Evolutionary conservation across 352 stramenopile species (phyloP), one percentile per base, ranked within the genome.

Genomic region (Globisporangium splendens): DNA sequence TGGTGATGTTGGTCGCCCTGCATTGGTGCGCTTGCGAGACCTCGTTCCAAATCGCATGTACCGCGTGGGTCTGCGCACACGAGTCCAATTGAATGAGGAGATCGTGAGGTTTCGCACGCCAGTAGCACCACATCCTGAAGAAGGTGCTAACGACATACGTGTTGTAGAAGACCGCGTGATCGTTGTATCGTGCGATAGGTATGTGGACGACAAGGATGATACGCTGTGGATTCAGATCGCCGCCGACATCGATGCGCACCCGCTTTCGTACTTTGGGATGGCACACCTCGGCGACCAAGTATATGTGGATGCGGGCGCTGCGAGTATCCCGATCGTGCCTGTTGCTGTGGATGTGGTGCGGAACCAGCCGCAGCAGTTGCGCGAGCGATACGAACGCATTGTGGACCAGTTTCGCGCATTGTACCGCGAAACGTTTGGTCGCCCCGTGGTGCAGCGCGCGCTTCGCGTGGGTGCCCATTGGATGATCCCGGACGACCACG

Each of bases 401-500:
- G 49, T 70, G n/a, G 50, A 69, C 31, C 43, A 65, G 28, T 92
- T 88, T 49, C 76, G 83, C 33, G 46, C 35, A 12, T 67, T 88
- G n/a, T 89, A 92, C 69, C 72, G 77, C 35, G 50, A 63, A 42
- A 85, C 76, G 1, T 81, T 83, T 22, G 78, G 83, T 6, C 74
- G 80, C 8, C 64, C 65, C 1, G 52, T 60, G 46, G 56, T 72
- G 0, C 79, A 89, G 52, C 67, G 66, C n/a, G 73, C 88, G 52
- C 59, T 91, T 3, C 79, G 83, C 2, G 46, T 60, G 4, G 83
- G 83, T 24, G 83, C 83, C 13, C 80, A 91, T 56, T 91, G 79
- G 81, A 92, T 92, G 83, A 49, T 91, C 4, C 77, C 82, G 0
- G 83, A 92, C 52, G 83, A 92, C 63, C 83, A 92, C 58, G 83